These are phyloP conservation scores for Sporothrix phasma DNA, from an alignment of 2,329 filamentous ascomycete species.

Conservation along the genomic window DNA sequence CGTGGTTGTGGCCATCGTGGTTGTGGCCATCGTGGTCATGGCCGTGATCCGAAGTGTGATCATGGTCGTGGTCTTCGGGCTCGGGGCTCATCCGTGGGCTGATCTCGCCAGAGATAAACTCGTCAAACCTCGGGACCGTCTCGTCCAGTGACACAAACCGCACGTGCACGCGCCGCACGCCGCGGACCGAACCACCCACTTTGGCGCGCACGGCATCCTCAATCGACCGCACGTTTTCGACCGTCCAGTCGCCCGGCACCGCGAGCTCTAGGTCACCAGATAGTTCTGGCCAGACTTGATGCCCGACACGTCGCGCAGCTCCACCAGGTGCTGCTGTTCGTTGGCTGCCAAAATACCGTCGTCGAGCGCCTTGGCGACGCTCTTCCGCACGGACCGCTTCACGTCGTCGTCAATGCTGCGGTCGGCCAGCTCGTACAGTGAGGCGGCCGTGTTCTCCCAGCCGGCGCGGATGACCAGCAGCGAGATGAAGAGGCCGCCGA, in stretches of 20 bases:
- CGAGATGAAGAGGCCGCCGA: slow-evolving; percentile 86
- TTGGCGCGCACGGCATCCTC: slow-evolving; percentile 64
- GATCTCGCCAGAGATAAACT: slow-evolving; percentile 62
- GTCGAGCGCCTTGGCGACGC: slow-evolving; percentile 48
- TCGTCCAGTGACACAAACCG: slow-evolving; percentile 68
- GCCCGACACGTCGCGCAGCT: slow-evolving; percentile 71
- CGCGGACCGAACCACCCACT: slow-evolving; percentile 68
- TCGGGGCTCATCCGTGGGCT: slow-evolving; percentile 49
- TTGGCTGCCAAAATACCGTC: slow-evolving; percentile 30
- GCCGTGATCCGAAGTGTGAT: slow-evolving; percentile 25
- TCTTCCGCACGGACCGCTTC: slow-evolving; percentile 58
- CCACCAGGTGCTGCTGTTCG: slow-evolving; percentile 49
- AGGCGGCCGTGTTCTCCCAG: slow-evolving; percentile 70
- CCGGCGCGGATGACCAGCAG: slow-evolving; percentile 88
- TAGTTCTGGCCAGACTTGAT: slow-evolving; percentile 97
- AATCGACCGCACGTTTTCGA: slow-evolving; percentile 58
- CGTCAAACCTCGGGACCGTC: slow-evolving; percentile 52
- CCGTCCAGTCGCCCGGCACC: slow-evolving; percentile 65
- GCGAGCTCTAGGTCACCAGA: slow-evolving; percentile 76
- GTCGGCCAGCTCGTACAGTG: slow-evolving; percentile 85
- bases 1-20: slow-evolving; percentile 41
- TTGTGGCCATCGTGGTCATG: slow-evolving; percentile 44
- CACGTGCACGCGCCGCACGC: slow-evolving; percentile 72
- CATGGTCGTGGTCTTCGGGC: slow-evolving; percentile 41
- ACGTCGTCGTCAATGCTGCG: slow-evolving; percentile 79